A percentile compares a stretch with the other conserved stretches of the same genome.
Conservation (phyloP, 1,139 yeast species). For the Blastobotrys persicus region DNA sequence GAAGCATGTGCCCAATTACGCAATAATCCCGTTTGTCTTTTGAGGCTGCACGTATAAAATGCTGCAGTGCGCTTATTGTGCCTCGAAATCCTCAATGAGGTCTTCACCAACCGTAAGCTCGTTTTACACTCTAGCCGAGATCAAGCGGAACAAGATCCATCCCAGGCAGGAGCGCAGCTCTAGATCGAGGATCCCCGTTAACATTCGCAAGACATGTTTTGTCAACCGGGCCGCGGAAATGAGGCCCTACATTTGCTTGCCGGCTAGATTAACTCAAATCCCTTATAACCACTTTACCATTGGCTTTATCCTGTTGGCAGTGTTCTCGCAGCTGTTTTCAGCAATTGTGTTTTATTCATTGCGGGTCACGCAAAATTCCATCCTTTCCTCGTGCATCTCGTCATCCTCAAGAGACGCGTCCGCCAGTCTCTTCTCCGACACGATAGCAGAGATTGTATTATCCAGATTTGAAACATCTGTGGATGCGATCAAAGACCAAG, state of each 20-base stretch:
- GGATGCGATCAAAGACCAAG: constrained; percentile 16
- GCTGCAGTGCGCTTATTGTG: no score
- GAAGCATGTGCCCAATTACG: constrained; percentile 32
- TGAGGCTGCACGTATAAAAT: constrained; percentile 15
- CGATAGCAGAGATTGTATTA: neutral
- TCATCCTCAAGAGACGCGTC: neutral
- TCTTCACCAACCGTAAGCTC: constrained; percentile 22
- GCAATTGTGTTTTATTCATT: constrained; percentile 10
- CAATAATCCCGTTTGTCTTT: constrained; percentile 28
- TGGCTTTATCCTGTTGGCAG: constrained; percentile 19
- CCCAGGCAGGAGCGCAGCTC: neutral
- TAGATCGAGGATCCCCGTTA: constrained; percentile 1
- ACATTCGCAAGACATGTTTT: constrained; percentile 10
- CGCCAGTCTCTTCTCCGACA: neutral
- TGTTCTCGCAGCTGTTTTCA: constrained; percentile 19
- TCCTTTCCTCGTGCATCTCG: constrained; percentile 6
- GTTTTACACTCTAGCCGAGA: constrained; percentile 26
- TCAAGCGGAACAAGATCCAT: constrained; percentile 12
- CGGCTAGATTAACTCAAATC: constrained; percentile 22
- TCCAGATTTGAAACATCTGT: neutral
- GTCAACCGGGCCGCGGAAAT: constrained; percentile 17
- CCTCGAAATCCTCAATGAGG: constrained; percentile 1
- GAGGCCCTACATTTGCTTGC: constrained; percentile 27
- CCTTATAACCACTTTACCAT: constrained; percentile 23
- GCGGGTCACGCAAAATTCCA: neutral